phyloP scores from a whole-genome alignment of 139 green algal species.

The Chlorella sp. region DNA sequence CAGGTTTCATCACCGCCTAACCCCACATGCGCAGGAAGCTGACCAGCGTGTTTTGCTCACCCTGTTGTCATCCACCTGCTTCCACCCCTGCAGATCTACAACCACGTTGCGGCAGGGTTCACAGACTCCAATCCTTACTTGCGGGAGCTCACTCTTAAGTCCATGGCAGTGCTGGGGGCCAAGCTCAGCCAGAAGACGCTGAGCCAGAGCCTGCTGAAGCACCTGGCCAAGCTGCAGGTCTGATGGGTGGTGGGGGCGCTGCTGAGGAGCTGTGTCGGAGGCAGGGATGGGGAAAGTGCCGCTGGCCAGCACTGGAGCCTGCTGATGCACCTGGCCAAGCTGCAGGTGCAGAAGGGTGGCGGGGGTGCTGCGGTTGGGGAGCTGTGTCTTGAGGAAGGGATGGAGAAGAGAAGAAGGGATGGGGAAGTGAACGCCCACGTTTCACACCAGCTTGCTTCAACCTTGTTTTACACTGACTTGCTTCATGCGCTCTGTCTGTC shows the following conservation, averaged over 20 bases:
- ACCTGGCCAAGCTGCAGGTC: conserved; percentile 95
- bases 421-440: too few relatives aligned
- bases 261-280: too few relatives aligned
- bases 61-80: background rate
- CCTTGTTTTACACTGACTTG: background rate
- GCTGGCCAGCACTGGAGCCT: too few relatives aligned
- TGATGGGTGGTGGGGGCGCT: too few relatives aligned
- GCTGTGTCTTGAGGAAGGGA: too few relatives aligned
- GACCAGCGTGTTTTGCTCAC: background rate
- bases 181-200: conserved; percentile 91
- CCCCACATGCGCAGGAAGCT: background rate
- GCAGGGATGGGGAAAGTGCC: too few relatives aligned
- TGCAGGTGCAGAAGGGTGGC: too few relatives aligned
- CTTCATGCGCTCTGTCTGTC: background rate
- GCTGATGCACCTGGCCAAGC: too few relatives aligned
- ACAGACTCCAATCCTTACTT: conserved; percentile 91
- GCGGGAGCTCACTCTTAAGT: conserved; percentile 96
- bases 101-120: conserved; percentile 80
- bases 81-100: conserved; percentile 80
- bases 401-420: too few relatives aligned
- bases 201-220: conserved; percentile 90
- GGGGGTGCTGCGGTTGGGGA: too few relatives aligned
- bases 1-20: background rate
- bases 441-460: too few relatives aligned
- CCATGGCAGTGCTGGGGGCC: conserved; percentile 87